These are phyloP conservation scores for Verbena officinalis DNA, from an alignment of 257 asterid species.

Conservation along the genomic window DNA sequence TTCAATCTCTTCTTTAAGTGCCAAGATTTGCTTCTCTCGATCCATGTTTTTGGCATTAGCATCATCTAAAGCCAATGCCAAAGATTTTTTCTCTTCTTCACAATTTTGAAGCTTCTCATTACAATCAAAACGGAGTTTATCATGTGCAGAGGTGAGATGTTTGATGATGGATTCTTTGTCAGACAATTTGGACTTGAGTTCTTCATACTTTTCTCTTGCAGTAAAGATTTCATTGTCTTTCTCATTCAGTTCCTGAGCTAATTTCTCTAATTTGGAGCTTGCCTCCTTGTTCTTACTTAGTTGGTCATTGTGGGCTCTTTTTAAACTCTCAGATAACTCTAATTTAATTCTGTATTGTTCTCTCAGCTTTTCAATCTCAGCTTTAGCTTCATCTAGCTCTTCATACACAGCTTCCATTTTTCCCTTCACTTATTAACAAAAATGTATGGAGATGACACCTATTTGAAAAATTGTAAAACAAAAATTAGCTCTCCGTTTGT, in stretches of 20 bases:
- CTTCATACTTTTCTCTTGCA: slow-evolving; percentile 43
- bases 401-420: slow-evolving; percentile 66
- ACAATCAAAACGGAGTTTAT: slow-evolving; percentile 61
- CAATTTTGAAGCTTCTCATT: slow-evolving; percentile 48
- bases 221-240: slow-evolving; percentile 52
- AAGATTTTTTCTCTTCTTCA: slow-evolving; percentile 62
- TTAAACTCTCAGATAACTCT: slow-evolving; percentile 64
- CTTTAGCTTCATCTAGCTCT: slow-evolving; percentile 80
- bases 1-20: slow-evolving; percentile 59
- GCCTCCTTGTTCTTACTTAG: slow-evolving; percentile 59
- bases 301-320: slow-evolving; percentile 66
- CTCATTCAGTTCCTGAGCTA: slow-evolving; percentile 45
- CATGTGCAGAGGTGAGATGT: slow-evolving; percentile 55
- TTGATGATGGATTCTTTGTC: slow-evolving; percentile 63
- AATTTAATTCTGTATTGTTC: slow-evolving; percentile 48
- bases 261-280: slow-evolving; percentile 56
- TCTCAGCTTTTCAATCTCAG: slow-evolving; percentile 64
- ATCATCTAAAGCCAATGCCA: slow-evolving; percentile 68
- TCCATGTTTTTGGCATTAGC: slow-evolving; percentile 57
- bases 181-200: slow-evolving; percentile 48
- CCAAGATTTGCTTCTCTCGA: slow-evolving; percentile 51
- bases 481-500: slow-evolving; percentile 6
- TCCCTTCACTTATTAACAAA: slow-evolving; percentile 23
- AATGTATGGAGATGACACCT: slow-evolving; percentile 28
- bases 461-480: not conserved